phyloP scores from a whole-genome alignment of 2,329 filamentous ascomycete genomes.

The Triangularia verruculosa region DNA sequence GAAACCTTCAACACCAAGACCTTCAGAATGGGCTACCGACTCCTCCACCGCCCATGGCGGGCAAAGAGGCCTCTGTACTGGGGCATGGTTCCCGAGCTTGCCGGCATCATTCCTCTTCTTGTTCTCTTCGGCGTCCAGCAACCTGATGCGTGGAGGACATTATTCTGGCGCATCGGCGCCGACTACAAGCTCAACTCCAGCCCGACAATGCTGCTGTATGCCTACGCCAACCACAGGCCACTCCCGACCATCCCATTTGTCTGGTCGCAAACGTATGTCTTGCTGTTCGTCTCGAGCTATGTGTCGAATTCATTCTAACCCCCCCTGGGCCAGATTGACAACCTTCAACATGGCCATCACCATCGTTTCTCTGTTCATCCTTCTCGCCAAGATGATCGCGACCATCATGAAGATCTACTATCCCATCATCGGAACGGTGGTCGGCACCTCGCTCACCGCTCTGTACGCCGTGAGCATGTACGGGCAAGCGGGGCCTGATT shows the following conservation, averaged over 20 bases:
- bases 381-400: conserved; percentile 66
- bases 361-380: conserved; percentile 71
- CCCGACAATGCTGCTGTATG: conserved; percentile 66
- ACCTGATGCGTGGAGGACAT: conserved; percentile 68
- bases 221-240: conserved; percentile 67
- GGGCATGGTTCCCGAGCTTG: conserved; percentile 65
- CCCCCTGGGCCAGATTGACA: conserved; percentile 57
- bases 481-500: conserved; percentile 71
- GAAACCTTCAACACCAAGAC: background rate
- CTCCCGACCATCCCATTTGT: conserved; percentile 63
- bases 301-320: background rate
- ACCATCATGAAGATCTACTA: conserved; percentile 70
- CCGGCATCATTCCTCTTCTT: conserved; percentile 61
- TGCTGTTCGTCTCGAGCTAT: background rate
- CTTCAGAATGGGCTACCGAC: conserved; percentile 40
- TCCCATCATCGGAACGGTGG: conserved; percentile 59
- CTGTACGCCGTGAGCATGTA: conserved; percentile 66
- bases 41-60: conserved; percentile 59
- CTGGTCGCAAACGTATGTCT: conserved; percentile 67
- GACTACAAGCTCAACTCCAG: conserved; percentile 72
- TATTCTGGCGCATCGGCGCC: conserved; percentile 70
- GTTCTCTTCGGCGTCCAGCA: conserved; percentile 71
- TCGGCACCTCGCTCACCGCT: conserved; percentile 55
- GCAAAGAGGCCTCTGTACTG: conserved; percentile 57
- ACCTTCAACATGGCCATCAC: conserved; percentile 75